Evolutionary conservation across 1,139 yeast genomes (phyloP).

Genomic region (Pichia sp.): DNA sequence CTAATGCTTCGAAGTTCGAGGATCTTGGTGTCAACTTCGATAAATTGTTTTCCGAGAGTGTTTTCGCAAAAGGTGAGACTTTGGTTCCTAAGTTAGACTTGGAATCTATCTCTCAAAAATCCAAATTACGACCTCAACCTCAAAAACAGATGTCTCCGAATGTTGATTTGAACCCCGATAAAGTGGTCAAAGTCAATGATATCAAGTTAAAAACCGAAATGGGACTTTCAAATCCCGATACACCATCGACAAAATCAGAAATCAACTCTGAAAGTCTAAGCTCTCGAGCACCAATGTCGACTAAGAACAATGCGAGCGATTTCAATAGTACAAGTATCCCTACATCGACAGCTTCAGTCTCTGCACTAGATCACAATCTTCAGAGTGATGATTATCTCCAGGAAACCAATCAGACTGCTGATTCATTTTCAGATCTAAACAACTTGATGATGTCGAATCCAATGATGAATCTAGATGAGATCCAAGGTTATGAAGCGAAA

Average conservation of each 20-base stretch:
- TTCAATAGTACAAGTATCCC: not conserved
- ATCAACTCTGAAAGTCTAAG: not conserved
- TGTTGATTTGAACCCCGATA: not conserved
- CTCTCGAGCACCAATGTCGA: not conserved
- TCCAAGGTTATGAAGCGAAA: constrained; percentile 18
- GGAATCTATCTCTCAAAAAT: not conserved
- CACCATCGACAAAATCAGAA: not conserved
- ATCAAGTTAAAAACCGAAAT: not conserved
- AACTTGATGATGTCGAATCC: not conserved
- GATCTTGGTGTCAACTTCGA: constrained; percentile 23
- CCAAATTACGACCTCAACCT: not conserved
- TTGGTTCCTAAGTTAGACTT: constrained; percentile 24
- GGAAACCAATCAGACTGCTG: not conserved
- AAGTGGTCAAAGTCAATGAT: not conserved
- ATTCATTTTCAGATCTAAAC: not conserved
- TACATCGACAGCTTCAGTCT: not conserved
- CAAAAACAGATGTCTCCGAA: not conserved
- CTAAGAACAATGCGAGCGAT: not conserved
- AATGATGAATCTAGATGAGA: not conserved
- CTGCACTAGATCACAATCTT: not conserved
- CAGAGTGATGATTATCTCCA: not conserved
- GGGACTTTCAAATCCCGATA: not conserved
- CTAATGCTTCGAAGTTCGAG: constrained; percentile 17
- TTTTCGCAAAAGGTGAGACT: constrained; percentile 39
- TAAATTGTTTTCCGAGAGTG: constrained; percentile 24